Evolutionary conservation across 2,329 filamentous ascomycete genomes (phyloP).

Genomic region (Colletotrichum somersetense): DNA sequence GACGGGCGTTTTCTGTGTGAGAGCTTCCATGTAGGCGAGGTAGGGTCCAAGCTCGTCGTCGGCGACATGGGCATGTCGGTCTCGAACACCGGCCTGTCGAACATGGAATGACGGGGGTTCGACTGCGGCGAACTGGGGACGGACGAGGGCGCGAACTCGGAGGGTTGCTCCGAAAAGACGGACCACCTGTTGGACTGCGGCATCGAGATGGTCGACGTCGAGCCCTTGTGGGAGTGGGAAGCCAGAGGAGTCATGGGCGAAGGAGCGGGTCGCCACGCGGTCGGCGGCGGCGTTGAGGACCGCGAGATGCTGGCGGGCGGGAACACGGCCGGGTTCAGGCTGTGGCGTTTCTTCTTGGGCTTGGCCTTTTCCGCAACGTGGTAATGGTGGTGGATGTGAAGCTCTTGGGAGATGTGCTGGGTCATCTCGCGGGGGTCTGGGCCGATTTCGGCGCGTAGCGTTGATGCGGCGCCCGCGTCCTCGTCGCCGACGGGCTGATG

Average conservation of each 20-base stretch:
- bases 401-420: conserved; percentile 72
- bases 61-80: conserved; percentile 85
- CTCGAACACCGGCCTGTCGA: conserved; percentile 77
- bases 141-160: conserved; percentile 77
- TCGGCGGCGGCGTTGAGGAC: conserved; percentile 57
- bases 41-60: conserved; percentile 78
- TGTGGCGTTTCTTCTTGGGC: conserved; percentile 77
- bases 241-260: conserved; percentile 56
- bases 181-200: conserved; percentile 72
- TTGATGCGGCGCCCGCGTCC: conserved; percentile 59
- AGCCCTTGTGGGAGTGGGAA: conserved; percentile 60
- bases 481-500: conserved; percentile 77
- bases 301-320: conserved; percentile 62
- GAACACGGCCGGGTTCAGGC: conserved; percentile 71
- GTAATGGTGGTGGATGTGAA: conserved; percentile 96
- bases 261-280: conserved; percentile 54
- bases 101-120: conserved; percentile 79
- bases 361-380: conserved; percentile 77
- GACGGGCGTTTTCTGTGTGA: conserved; percentile 68
- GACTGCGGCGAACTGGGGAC: conserved; percentile 86
- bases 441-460: conserved; percentile 79
- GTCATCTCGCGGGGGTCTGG: conserved; percentile 48
- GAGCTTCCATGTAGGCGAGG: conserved; percentile 69
- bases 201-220: conserved; percentile 61
- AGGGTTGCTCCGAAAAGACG: conserved; percentile 69